Evolutionary conservation across 306 rosid species (phyloP), one percentile per base, ranked within the genome.

Genomic region (Astragalus glycyphyllos): DNA sequence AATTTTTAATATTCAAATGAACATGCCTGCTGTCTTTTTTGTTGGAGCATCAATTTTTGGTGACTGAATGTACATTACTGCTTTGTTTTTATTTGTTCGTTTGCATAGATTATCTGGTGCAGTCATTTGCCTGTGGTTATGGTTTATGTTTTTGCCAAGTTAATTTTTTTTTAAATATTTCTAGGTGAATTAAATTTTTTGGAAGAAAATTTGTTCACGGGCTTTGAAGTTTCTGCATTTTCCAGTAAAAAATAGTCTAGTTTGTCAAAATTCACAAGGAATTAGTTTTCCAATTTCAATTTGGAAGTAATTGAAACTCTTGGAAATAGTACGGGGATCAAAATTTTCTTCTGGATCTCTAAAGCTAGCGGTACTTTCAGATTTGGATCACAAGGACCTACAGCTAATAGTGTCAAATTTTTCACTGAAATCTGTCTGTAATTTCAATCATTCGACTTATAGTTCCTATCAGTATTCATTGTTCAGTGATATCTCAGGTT

Each of bases 301-400:
- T 46, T 57, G 16, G 14, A 47, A 15, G 26, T 17, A 32, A 68
- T 51, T n/a, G 40, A 65, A 75, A 13, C 65, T 70, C 53, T 56
- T 44, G 45, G 69, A 26, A 58, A 42, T 58, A 26, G 4, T 2
- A 26, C 3, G 10, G 15, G 15, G 6, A 58, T 76, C 38, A 50
- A 54, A 60, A 4, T 10, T 62, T 46, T 61, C 26, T 5, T n/a
- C 7, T 67, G 75, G 14, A 58, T 53, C 31, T 23, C 29, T 37
- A n/a, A 48, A 49, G 58, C 37, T 65, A 42, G 56, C 29, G 11
- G 10, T 65, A 23, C 35, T 51, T 40, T 69, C 64, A 20, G 17
- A 26, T 26, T 17, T 63, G 6, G 37, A 61, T 5, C 41, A 80
- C 8, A 38, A 20, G 56, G 29, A 20, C 40, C 60, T 46, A 17